Evolutionary conservation across 176 grass and related monocot species (phyloP).

Genomic region (Otatea glauca): DNA sequence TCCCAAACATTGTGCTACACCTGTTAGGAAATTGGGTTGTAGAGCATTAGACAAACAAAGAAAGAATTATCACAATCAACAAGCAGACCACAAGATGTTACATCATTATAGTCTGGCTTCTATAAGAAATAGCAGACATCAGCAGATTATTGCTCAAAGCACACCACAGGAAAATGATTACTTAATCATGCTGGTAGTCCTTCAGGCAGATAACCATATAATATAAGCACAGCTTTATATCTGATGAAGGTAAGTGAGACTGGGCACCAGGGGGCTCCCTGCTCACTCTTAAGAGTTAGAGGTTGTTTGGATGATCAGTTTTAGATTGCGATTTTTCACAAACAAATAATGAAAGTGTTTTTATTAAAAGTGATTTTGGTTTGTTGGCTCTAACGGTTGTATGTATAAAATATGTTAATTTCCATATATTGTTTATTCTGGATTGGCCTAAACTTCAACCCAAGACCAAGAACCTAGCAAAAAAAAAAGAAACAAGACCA

Average conservation of each 20-base stretch:
- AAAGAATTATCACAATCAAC: constrained; percentile 10
- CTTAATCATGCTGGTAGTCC: constrained; percentile 6
- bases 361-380: not conserved
- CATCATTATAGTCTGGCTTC: constrained; percentile 18
- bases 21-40: constrained; percentile 52
- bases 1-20: constrained; percentile 83
- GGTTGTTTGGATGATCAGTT: constrained; percentile 8
- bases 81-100: constrained; percentile 24
- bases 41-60: constrained; percentile 15
- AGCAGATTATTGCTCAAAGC: constrained; percentile 23
- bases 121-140: constrained; percentile 29
- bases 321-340: not conserved
- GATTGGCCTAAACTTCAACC: too few species aligned
- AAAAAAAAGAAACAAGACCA: too few species aligned
- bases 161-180: constrained; percentile 11
- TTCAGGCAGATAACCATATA: constrained; percentile 11
- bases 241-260: not conserved
- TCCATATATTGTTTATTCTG: too few species aligned
- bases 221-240: constrained; percentile 13
- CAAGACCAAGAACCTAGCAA: too few species aligned
- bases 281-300: not conserved
- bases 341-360: not conserved
- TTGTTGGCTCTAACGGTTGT: too few species aligned
- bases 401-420: too few species aligned
- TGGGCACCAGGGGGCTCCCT: not conserved